Evolutionary conservation across 2,329 filamentous ascomycete species (phyloP).

Genomic region (Teratosphaeria destructans): DNA sequence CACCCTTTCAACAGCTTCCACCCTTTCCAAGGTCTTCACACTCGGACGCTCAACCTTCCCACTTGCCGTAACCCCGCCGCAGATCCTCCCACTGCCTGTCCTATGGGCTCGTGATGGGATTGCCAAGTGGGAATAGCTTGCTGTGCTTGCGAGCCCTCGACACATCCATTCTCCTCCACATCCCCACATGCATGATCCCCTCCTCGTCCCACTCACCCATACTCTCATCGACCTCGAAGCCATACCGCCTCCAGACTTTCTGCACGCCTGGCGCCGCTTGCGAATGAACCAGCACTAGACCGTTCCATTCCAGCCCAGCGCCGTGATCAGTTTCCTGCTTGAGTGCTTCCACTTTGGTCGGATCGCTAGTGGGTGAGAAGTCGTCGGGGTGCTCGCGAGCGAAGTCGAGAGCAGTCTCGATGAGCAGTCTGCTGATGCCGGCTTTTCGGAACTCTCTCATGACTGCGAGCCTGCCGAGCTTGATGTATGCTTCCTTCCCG

Average conservation of each 20-base stretch:
- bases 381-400: slow-evolving; percentile 47
- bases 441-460: slow-evolving; percentile 35
- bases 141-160: slow-evolving; percentile 15
- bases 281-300: slow-evolving; percentile 69
- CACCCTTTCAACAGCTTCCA: background rate
- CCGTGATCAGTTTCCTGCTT: slow-evolving; percentile 18
- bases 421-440: slow-evolving; percentile 55
- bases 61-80: background rate
- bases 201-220: slow-evolving; percentile 77
- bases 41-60: background rate
- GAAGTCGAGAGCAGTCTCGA: slow-evolving; percentile 60
- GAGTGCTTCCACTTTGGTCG: slow-evolving; percentile 23
- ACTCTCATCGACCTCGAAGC: slow-evolving; percentile 61
- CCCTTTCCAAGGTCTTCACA: background rate
- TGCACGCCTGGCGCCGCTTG: slow-evolving; percentile 50
- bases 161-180: slow-evolving; percentile 52
- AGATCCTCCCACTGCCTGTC: background rate
- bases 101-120: slow-evolving; percentile 1
- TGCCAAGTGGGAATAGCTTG: slow-evolving; percentile 4
- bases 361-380: slow-evolving; percentile 29
- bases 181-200: slow-evolving; percentile 73
- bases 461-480: slow-evolving; percentile 69
- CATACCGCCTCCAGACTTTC: slow-evolving; percentile 57
- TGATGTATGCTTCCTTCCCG: slow-evolving; percentile 65
- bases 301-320: slow-evolving; percentile 51